Evolutionary conservation across 2,329 filamentous ascomycete species (phyloP), one percentile per base, ranked within the genome.

Genomic region (Xylaria sp.): DNA sequence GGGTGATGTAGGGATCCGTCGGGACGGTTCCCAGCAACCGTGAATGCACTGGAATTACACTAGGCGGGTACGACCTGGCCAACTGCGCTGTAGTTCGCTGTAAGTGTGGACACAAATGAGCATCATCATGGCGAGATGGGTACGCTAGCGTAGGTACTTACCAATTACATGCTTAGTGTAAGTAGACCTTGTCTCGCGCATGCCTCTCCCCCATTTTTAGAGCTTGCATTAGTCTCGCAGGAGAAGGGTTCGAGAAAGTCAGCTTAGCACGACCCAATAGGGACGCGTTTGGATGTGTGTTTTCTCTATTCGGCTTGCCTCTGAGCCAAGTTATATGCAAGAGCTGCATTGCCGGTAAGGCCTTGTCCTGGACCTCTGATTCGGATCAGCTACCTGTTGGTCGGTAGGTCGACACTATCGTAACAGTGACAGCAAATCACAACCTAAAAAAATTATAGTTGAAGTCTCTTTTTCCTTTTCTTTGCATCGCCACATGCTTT

Each of bases 161-260:
- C 25, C 51, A 23, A 57, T 23, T 41, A 12, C 20, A 9, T 23
- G 23, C 20, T 23, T 57, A 41, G 54, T 25, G 54, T 23, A 57
- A 23, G 10, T 41, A 56, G 13, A 18, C 18, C n/a, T 46, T 58
- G n/a, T 49, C 55, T 49, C 56, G 52, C 52, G 52, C 49, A 25
- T 28, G 49, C 31, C 28, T 43, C 57, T n/a, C 18, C 60, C 62
- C 70, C 64, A 36, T 66, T 61, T 70, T 70, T 71, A 71, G 70
- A 71, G 67, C 70, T 66, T 71, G 70, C 70, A 71, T 71, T 71
- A 71, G 70, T 60, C 67, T 58, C 56, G 70, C 70, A 71, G 67
- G 62, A 71, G 70, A 71, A 71, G 64, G 28, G 67, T 71, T 71
- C 70, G 67, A 70, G 70, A 71, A 71, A 71, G 67, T 48, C 64